phyloP scores from a whole-genome alignment of 306 rosid species.

The Trifolium fragiferum region DNA sequence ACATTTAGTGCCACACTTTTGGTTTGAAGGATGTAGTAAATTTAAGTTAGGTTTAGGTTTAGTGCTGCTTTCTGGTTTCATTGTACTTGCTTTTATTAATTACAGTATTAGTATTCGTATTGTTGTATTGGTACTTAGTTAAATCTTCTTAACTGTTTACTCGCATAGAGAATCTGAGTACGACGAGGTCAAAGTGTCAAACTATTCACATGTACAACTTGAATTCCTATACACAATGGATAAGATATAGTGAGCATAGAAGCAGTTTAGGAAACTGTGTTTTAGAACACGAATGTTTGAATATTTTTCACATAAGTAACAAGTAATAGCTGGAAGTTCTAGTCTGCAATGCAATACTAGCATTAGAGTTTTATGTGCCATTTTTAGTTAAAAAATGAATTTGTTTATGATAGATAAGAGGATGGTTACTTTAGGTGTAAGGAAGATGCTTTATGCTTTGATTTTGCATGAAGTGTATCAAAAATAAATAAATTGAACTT shows the following conservation, averaged over 20 bases:
- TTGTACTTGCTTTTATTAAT: background rate
- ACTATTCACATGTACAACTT: background rate
- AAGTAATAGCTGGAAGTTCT: slow-evolving; percentile 9
- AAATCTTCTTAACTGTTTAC: slow-evolving; percentile 24
- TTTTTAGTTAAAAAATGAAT: slow-evolving; percentile 4
- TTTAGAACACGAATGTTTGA: slow-evolving; percentile 17
- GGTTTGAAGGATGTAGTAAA: background rate
- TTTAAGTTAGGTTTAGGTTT: slow-evolving; percentile 8
- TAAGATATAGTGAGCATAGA: slow-evolving; percentile 11
- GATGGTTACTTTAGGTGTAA: slow-evolving; percentile 1
- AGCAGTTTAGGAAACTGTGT: background rate
- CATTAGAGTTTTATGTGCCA: slow-evolving; percentile 14
- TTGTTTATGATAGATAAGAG: background rate
- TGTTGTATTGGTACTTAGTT: background rate
- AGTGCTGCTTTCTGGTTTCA: background rate
- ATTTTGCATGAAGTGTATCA: background rate
- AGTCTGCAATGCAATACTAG: slow-evolving; percentile 20
- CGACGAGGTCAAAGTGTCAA: too few relatives aligned
- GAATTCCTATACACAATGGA: slow-evolving; percentile 26
- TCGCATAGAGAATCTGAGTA: background rate
- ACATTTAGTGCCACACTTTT: slow-evolving; percentile 2
- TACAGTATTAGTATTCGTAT: too few relatives aligned
- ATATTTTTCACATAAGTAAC: slow-evolving; percentile 24
- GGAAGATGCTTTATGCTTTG: slow-evolving; percentile 14
- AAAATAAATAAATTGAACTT: slow-evolving; percentile 15